Base-by-base conservation (phyloP, 2,329 filamentous ascomycete species). In the Alternaria arborescens region DNA sequence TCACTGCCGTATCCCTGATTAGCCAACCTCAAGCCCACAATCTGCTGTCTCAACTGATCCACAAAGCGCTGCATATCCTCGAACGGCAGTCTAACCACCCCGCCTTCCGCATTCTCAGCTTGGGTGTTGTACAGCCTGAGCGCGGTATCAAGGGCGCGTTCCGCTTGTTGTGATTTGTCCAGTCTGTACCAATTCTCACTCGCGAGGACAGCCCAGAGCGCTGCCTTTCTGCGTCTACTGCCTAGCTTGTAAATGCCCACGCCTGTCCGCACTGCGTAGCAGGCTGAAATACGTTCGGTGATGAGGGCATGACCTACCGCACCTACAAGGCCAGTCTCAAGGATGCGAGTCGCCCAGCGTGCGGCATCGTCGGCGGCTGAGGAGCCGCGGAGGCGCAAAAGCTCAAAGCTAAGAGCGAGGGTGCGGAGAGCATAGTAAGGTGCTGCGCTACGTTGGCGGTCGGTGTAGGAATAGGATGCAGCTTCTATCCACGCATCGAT, bases 391-490 rank as follows among this genome's bases (percentile, higher is more conserved):
- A 95, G 83, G 38, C 92, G 89, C 3, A 98, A 83, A 1, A 99
- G 86, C 77, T 99, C 96, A 26, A 95, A 83, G 0, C 89, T 88
- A 0, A 98, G 81, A 0, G 90, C 82, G 8, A 97, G 83, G 63
- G 89, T 91, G 11, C 96, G 90, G 16, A 96, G 81, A 0, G 94
- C 91, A 54, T 92, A 91, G 72, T 93, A 94, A 0, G 92, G 88
- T 26, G 90, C 87, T 47, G 86, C 89, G 71, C 92, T 97, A 48
- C 94, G 88, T 47, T 75, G 72, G 34, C 76, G 77, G 16, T 93
- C 94, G 52, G 93, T 87, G 77, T 98, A 99, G 0, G 93, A 97
- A 79, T 99, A 98, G 58, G 90, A 90, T 0, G 94, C 92, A 3
- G 92, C 91, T 72, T 98, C 94, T 12, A 99, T 85, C 86, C 95